Evolutionary conservation across 805 yeast genomes (phyloP), one percentile per base, ranked within the genome.

Genomic region (Ogataea ganodermae): DNA sequence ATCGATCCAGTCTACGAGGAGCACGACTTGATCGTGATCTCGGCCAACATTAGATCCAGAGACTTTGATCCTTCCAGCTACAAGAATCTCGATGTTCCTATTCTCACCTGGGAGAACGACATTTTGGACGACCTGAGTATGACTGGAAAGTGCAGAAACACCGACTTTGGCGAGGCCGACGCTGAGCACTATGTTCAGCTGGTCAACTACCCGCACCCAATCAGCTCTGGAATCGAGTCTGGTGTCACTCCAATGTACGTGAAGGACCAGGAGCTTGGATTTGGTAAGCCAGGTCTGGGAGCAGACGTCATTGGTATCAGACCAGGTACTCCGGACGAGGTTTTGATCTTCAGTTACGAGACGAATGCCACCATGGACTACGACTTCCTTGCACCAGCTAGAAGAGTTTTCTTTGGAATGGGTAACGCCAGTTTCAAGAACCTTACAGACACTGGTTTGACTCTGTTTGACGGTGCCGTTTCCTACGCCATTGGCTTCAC

Each of bases 151-250:
- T 26, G 32, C 17, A 38, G 31, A 38, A 13, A 17, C 31, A 38
- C 42, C 16, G 42, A 38, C 42, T 38, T 38, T 16, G 42, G 42
- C 18, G 42, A 38, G 8, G 32, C 31, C n/a, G 42, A 38, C 14
- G 32, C 23, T 18, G 42, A 38, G 22, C 42, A 38, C 32, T 38
- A 38, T 33, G 8, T 38, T 7, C 42, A 38, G 27, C 26, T 38
- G 32, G 32, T 38, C 31, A 38, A 38, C 42, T 38, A 38, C 32
- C 42, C 42, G 7, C 42, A 38, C 32, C 42, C 42, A 26, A 38
- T 38, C 32, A 17, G 16, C 17, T n/a, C 30, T 6, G 42, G 42
- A 16, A 18, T 38, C 20, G 42, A 38, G 24, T 27, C 42, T 18
- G 42, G 42, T 38, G 42, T 38, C 16, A 18, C n/a, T 10, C 16